Evolutionary conservation across 495 filamentous ascomycete species (phyloP), one percentile per base, ranked within the genome.

Genomic region (Penicillium steckii): DNA sequence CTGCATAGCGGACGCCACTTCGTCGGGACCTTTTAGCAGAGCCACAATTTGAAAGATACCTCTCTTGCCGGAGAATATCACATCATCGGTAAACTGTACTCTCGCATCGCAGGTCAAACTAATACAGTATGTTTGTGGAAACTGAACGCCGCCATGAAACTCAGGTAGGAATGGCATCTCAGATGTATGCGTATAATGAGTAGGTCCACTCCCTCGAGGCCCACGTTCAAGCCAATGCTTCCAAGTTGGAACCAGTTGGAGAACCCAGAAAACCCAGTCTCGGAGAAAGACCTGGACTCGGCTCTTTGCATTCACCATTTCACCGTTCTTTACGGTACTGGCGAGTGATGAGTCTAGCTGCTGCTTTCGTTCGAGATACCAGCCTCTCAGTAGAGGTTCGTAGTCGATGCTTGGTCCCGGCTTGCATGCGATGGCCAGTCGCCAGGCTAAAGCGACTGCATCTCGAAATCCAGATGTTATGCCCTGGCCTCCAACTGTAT

Each of bases 401-500:
- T 38, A 24, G 30, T 38, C 19, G 25, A 46, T 40, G 3, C 32
- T 58, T 21, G 12, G 29, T 23, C 3, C 56, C 47, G 22, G 58
- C 60, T 17, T 75, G 57, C 12, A 79, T 24, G 44, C 43, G 17
- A 56, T 43, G 4, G 66, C 68, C 1, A 82, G 65, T 8, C 80
- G 73, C 79, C 79, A 82, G 4, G 71, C 71, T 3, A 82, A 54
- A 3, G 65, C 58, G 6, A 52, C 37, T 17, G 65, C 65, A 29
- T 70, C 65, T 24, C 62, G 72, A 32, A 66, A 66, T 19, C 79
- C 77, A 15, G 69, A 75, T n/a, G 74, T 71, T 32, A 80, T 79
- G 4, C 78, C 79, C 52, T 81, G 79, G 0, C 79, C 79, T 1
- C 73, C 80, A 48, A 83, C 68, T 72, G 32, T 18, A 26, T 12